Conservation (phyloP, 352 stramenopile species). For the Nothophytophthora sp. region DNA sequence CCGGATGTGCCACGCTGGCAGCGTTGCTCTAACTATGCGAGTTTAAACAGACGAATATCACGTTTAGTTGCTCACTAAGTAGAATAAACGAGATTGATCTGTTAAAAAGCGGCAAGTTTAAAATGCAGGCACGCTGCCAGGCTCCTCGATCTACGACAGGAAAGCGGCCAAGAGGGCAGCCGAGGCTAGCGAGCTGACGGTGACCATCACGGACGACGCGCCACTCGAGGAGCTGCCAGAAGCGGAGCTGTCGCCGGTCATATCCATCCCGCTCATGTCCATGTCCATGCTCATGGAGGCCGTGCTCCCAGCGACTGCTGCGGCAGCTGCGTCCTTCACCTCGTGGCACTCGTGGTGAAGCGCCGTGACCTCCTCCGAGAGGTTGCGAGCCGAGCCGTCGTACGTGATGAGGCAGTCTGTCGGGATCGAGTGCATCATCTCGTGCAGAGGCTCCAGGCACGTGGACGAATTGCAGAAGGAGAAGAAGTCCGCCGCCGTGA, state of each 20-base stretch:
- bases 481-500: slow-evolving; percentile 45
- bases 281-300: slow-evolving; percentile 3
- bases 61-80: no score
- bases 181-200: slow-evolving; percentile 12
- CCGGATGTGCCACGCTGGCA: slow-evolving; percentile 3
- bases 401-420: slow-evolving; percentile 54
- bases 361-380: slow-evolving; percentile 35
- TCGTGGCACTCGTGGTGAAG: slow-evolving; percentile 62
- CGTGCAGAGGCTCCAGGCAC: slow-evolving; percentile 63
- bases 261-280: slow-evolving; percentile 28
- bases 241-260: slow-evolving; percentile 10
- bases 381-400: slow-evolving; percentile 37
- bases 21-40: slow-evolving; percentile 17
- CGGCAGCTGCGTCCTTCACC: no score
- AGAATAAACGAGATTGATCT: no score
- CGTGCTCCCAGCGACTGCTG: not conserved
- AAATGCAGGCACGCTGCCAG: no score
- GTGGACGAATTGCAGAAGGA: slow-evolving; percentile 54
- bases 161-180: slow-evolving; percentile 14
- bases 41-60: no score
- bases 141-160: slow-evolving; percentile 24
- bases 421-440: slow-evolving; percentile 35
- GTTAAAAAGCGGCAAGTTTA: no score
- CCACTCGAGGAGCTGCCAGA: slow-evolving; percentile 6
- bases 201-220: slow-evolving; percentile 14